phyloP scores from a whole-genome alignment of 805 yeast species.

The Kodamaea hsintzibuensis region DNA sequence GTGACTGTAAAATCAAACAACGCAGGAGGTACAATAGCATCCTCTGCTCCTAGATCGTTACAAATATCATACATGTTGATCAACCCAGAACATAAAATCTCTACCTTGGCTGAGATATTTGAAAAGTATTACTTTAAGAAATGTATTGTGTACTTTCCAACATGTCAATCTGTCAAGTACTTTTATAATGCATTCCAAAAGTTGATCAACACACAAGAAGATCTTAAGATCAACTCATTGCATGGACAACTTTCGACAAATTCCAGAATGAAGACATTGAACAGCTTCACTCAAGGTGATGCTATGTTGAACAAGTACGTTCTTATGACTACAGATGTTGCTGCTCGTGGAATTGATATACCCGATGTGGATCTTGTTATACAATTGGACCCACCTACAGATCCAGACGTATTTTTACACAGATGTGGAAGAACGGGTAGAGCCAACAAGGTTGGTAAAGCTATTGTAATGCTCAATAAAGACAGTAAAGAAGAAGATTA shows the following conservation, averaged over 20 bases:
- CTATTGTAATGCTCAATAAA: constrained; percentile 67
- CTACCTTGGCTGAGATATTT: constrained; percentile 55
- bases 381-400: constrained; percentile 95
- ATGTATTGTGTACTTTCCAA: constrained; percentile 89
- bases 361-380: constrained; percentile 92
- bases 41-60: constrained; percentile 60
- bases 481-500: constrained; percentile 81
- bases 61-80: constrained; percentile 60
- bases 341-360: constrained; percentile 94
- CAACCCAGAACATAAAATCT: constrained; percentile 61
- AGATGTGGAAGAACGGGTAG: constrained; percentile 95
- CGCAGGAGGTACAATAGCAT: constrained; percentile 21
- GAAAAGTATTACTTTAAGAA: constrained; percentile 62
- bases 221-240: constrained; percentile 60
- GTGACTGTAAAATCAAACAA: constrained; percentile 65
- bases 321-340: constrained; percentile 94
- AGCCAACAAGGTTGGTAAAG: constrained; percentile 82
- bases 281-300: constrained; percentile 54
- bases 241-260: constrained; percentile 90
- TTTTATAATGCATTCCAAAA: constrained; percentile 60
- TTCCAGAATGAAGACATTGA: constrained; percentile 73
- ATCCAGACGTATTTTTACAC: constrained; percentile 88
- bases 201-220: constrained; percentile 31
- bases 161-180: constrained; percentile 80
- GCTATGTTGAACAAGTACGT: constrained; percentile 49